Percentiles rank a stretch among this genome's conserved stretches.
phyloP scores from a whole-genome alignment of 371 early-diverging fungal species.

The Batkoa obscura region DNA sequence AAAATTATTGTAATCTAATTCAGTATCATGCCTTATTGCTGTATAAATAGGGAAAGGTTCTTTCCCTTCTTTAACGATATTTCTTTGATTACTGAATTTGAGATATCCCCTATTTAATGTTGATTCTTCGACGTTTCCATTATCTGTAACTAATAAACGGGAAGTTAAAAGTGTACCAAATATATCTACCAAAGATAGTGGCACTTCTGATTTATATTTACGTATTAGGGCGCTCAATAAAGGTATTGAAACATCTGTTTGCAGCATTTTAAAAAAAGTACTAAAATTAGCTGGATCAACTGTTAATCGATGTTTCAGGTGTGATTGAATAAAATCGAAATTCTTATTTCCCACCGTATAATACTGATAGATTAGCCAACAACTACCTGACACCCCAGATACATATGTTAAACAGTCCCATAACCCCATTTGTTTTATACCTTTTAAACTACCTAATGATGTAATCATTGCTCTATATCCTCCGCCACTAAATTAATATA shows the following conservation, averaged over 20 bases:
- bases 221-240: slow-evolving; percentile 26
- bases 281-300: slow-evolving; percentile 11
- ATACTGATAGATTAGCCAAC: slow-evolving; percentile 24
- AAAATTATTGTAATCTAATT: slow-evolving; percentile 16
- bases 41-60: slow-evolving; percentile 59
- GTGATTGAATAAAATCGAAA: slow-evolving; percentile 13
- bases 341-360: slow-evolving; percentile 12
- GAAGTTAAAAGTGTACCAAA: slow-evolving; percentile 42
- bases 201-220: slow-evolving; percentile 24
- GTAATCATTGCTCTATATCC: slow-evolving; percentile 51
- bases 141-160: slow-evolving; percentile 22
- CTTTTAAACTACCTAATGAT: slow-evolving; percentile 29
- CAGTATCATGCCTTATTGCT: slow-evolving; percentile 34
- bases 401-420: slow-evolving; percentile 33
- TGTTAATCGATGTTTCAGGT: slow-evolving; percentile 12
- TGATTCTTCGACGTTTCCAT: slow-evolving; percentile 11
- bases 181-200: slow-evolving; percentile 37
- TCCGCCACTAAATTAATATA: slow-evolving; percentile 29
- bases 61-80: slow-evolving; percentile 34
- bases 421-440: slow-evolving; percentile 27
- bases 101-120: slow-evolving; percentile 12
- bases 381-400: slow-evolving; percentile 34
- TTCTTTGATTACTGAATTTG: slow-evolving; percentile 22
- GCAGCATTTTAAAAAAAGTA: slow-evolving; percentile 11
- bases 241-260: slow-evolving; percentile 18